A percentile compares a stretch with the other conserved stretches of the same genome.
Conservation (phyloP, 2,329 filamentous ascomycete species). For the Colletotrichum coccodes region DNA sequence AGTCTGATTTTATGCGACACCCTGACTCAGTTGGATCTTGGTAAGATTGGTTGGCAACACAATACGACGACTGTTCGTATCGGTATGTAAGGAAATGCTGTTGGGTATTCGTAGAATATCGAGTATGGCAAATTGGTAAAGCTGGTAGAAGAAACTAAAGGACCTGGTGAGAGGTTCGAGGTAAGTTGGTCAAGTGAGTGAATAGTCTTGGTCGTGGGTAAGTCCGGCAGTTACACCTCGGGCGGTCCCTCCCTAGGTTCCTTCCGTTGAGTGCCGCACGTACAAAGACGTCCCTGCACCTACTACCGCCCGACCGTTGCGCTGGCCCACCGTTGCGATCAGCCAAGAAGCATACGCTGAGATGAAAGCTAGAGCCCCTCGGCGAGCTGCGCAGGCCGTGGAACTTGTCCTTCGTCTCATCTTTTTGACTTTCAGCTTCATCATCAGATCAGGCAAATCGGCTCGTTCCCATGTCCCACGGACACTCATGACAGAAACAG, state of each 20-base stretch:
- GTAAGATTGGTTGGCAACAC: not conserved
- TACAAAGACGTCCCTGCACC: slow-evolving; percentile 9
- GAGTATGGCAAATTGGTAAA: not conserved
- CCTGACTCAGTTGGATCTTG: slow-evolving; percentile 8
- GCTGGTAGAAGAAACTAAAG: not conserved
- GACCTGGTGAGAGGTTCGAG: not conserved
- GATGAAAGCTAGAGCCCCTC: slow-evolving; percentile 26
- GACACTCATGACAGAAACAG: not conserved
- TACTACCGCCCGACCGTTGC: slow-evolving; percentile 9
- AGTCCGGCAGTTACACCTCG: slow-evolving; percentile 22
- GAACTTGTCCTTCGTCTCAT: slow-evolving; percentile 13
- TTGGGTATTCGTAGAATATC: not conserved
- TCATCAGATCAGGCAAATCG: slow-evolving; percentile 16
- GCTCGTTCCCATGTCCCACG: slow-evolving; percentile 3
- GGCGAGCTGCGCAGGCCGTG: slow-evolving; percentile 2
- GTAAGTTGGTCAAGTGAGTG: not conserved
- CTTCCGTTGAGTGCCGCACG: not conserved
- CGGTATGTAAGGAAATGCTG: not conserved
- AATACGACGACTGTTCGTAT: not conserved
- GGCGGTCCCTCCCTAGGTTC: slow-evolving; percentile 2
- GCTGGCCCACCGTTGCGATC: slow-evolving; percentile 12
- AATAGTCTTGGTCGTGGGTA: not conserved
- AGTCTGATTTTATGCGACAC: not conserved
- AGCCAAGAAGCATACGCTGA: slow-evolving; percentile 11
- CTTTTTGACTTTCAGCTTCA: not conserved